Evolutionary conservation across 371 early-diverging fungal genomes (phyloP), one percentile per base, ranked within the genome.

Genomic region (Apophysomyces variabilis): DNA sequence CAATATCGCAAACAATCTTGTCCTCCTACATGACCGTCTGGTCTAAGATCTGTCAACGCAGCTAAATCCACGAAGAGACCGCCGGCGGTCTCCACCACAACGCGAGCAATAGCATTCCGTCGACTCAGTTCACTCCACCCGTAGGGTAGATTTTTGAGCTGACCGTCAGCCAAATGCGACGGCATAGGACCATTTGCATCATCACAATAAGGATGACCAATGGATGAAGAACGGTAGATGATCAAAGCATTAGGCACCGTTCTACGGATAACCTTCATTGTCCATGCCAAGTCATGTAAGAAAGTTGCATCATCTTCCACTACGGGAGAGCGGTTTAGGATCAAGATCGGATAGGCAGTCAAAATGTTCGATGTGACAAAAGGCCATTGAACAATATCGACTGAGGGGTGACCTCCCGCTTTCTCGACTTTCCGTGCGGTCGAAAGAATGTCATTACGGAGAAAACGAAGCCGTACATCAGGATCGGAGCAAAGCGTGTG

Each of bases 1-100:
- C 87, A 88, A 67, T 85, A 88, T 56, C 89, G 70, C 7, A 84
- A 46, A 64, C 89, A 88, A 58, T 88, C 89, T 7, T 77, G 79
- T 12, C 82, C 80, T 12, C 86, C 89, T 41, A 88, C 71, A 67
- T 87, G 86, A 1, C 86, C 89, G 72, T 88, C 89, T 0, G 85
- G 83, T 58, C 89, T 69, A 45, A 72, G 41, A 38, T 84, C 82
- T 26, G 76, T 71, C 77, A 87, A 69, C 5, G 81, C 74, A 26
- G 82, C 89, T 7, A 86, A 67, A 68, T 88, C 86, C 44, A 87
- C 57, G 69, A 69, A 88, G 14, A 88, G 64, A 1, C 89, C 89
- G 6, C 89, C 89, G 1, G 84, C 83, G 7, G 82, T 77, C 66
- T 87, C 85, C 9, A 87, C 80, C 38, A 87, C 74, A 14, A 69